Base-by-base conservation (phyloP, 169 alveolate genomes). In the Plasmodium fragile region DNA sequence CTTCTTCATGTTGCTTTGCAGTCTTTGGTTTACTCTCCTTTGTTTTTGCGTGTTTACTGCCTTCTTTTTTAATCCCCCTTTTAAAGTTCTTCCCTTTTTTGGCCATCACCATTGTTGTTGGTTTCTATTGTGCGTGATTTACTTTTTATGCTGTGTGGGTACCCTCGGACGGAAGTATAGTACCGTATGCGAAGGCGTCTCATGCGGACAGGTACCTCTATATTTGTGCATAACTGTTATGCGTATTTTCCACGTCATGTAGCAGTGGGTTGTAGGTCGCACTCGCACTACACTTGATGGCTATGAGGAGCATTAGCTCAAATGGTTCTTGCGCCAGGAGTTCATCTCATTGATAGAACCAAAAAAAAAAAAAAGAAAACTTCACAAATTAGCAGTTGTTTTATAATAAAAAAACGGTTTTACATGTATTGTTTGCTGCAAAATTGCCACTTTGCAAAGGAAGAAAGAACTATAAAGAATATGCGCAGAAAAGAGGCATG, bases 1-100 rank as follows among this genome's bases (percentile, higher is more conserved):
- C 49, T 75, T 85, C 93, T 28, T 85, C 85, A 85, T 71, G 39
- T 71, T 69, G 52, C 41, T 83, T 43, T 70, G 52, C 30, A 13
- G 28, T 13, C 52, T 65, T 65, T 65, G 11, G 75, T 65, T n/a
- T 43, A 39, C 36, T 69, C 43, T 41, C 49, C 77, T 73, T 85
- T 30, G 45, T n/a, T 22, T 22, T 81, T 53, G 39, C 22, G 8
- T 30, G 34, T 55, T 81, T 53, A n/a, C 39, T 30, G n/a, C 78
- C 45, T 53, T 43, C 78, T 81, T 81, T 81, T 28, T 53, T 25
- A 13, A 25, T 18, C 39, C 53, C 90, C 69, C 32, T 16, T 16
- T 75, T 75, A 13, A 75, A 41, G 30, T 81, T 43, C 53, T 81
- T 39, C 39, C 70, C 55, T 39, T 28, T 81, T 25, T 69, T 49